Evolutionary conservation across 805 yeast species (phyloP), one percentile per base, ranked within the genome.

Genomic region (Starmerella apicola): DNA sequence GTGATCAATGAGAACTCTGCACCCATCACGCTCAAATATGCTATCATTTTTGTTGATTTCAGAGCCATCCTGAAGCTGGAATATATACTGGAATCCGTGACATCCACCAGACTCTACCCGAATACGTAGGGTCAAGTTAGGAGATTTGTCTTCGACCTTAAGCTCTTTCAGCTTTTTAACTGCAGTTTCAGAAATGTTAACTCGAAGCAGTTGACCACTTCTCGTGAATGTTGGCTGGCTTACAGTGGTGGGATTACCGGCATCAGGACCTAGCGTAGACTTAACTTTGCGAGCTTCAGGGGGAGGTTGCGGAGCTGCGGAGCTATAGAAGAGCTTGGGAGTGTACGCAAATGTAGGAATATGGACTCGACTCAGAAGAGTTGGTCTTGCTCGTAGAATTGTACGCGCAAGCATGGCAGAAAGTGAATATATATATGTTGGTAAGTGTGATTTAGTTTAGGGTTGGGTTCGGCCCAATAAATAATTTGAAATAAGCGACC

Each of bases 81-180:
- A 64, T 48, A 79, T 71, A 56, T 91, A 91, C 60, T 91, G 97
- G 61, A 83, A 91, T 16, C 98, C 98, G 59, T 91, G 98, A 58
- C 98, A 91, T 1, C 98, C 98, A 8, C 98, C 98, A 54, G 94
- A 80, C 51, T 85, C 95, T 8, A 91, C 96, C 10, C 68, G 63
- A 3, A 88, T 73, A 37, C 80, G 65, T 16, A 88, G 63, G 0
- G 84, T 83, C n/a, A 76, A 53, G 25, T 74, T 62, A 1, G 74
- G 72, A 38, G 77, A 70, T 7, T 62, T 49, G 41, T 82, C 93
- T 8, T 63, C 65, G 5, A 56, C 50, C 10, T 74, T 67, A 8
- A 83, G 67, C 3, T 50, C 51, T 22, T 66, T 67, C 32, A 83
- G 62, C 56, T 78, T 80, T 9, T 38, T 32, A 6, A 51, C 55